phyloP scores from a whole-genome alignment of 306 rosid species.

The Cucurbita maxima region DNA sequence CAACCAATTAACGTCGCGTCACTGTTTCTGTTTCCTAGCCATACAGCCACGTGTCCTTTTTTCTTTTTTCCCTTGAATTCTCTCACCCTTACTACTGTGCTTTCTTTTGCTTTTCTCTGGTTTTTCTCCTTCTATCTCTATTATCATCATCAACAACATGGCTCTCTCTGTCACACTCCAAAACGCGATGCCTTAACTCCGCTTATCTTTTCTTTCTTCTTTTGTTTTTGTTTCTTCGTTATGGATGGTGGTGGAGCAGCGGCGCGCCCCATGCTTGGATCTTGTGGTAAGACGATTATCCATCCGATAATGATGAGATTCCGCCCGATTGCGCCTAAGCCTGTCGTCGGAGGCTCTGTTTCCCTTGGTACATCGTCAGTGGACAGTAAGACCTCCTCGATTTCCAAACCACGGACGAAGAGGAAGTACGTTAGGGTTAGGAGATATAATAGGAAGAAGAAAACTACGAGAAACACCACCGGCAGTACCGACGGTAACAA shows the following conservation, averaged over 20 bases:
- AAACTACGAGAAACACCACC: not conserved
- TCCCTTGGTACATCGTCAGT: not conserved
- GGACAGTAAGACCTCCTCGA: not conserved
- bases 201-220: not conserved
- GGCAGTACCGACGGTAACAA: not conserved
- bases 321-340: conserved; percentile 65
- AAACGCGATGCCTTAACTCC: not conserved
- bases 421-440: conserved; percentile 57
- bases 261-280: conserved; percentile 6
- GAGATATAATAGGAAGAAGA: conserved; percentile 3
- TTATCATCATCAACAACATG: not conserved
- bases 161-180: not conserved
- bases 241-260: conserved; percentile 20
- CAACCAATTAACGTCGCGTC: conserved; percentile 11
- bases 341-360: conserved; percentile 11
- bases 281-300: conserved; percentile 6
- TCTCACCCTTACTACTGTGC: not conserved
- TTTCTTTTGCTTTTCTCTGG: not conserved
- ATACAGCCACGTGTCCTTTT: not conserved
- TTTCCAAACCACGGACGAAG: conserved; percentile 18
- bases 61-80: not conserved
- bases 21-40: not conserved
- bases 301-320: conserved; percentile 31
- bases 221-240: not conserved
- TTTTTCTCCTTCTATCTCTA: not conserved